Percentiles rank a stretch among this genome's conserved stretches.
Evolutionary conservation across 2,329 filamentous ascomycete genomes (phyloP).

Genomic region (Verticillium zaregamsianum): DNA sequence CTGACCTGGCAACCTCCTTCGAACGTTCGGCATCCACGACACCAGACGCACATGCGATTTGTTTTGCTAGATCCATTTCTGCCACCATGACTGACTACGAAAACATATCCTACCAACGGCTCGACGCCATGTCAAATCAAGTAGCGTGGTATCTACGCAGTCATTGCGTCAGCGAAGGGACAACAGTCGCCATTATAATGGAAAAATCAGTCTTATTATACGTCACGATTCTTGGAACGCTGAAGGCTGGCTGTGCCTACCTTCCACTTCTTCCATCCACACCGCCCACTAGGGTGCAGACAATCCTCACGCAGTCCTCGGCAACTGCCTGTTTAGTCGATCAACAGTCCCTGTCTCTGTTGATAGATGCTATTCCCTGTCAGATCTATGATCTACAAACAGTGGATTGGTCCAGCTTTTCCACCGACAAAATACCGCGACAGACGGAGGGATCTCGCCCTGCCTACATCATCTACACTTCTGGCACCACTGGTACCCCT

Average conservation of each 20-base stretch:
- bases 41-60: conserved; percentile 57
- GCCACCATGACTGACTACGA: conserved; percentile 26
- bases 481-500: conserved; percentile 74
- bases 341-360: conserved; percentile 19
- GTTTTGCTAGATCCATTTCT: conserved; percentile 52
- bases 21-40: conserved; percentile 43
- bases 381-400: conserved; percentile 29
- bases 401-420: conserved; percentile 20
- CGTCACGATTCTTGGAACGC: conserved; percentile 65
- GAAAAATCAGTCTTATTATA: conserved; percentile 74
- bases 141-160: conserved; percentile 52
- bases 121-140: conserved; percentile 55
- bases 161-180: conserved; percentile 42
- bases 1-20: conserved; percentile 49
- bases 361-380: conserved; percentile 26
- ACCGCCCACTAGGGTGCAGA: conserved; percentile 53
- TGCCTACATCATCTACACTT: conserved; percentile 79
- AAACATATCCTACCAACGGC: conserved; percentile 56
- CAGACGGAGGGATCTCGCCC: conserved; percentile 42
- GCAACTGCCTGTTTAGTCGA: conserved; percentile 33
- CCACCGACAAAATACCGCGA: conserved; percentile 24
- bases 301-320: conserved; percentile 59
- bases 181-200: conserved; percentile 70
- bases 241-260: conserved; percentile 75
- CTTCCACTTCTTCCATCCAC: conserved; percentile 74